Evolutionary conservation across 805 yeast species (phyloP).

Genomic region (Cephaloascus albidus): DNA sequence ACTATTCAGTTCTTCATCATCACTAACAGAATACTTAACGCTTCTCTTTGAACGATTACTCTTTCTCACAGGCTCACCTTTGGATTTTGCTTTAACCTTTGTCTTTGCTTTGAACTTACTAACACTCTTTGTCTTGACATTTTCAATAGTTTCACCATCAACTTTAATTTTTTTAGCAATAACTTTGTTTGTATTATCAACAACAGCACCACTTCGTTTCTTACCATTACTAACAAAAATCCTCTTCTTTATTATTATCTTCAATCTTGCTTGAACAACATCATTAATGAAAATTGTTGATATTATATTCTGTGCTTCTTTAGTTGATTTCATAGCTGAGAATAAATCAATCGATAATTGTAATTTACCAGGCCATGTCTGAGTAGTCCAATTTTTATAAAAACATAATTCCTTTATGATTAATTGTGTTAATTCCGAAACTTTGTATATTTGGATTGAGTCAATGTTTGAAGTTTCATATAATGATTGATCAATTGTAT

Average conservation of each 20-base stretch:
- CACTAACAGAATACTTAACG: conserved; percentile 22
- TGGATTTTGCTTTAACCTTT: conserved; percentile 16
- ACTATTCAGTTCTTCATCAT: conserved; percentile 4
- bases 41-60: conserved; percentile 25
- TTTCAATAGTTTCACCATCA: conserved; percentile 4
- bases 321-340: conserved; percentile 45
- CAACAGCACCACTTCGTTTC: conserved; percentile 3
- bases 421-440: conserved; percentile 69
- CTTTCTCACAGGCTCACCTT: conserved; percentile 27
- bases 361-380: conserved; percentile 77
- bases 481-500: conserved; percentile 22
- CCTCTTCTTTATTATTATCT: conserved; percentile 14
- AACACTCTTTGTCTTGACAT: conserved; percentile 4
- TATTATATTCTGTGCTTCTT: conserved; percentile 49
- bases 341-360: conserved; percentile 64
- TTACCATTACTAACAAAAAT: conserved; percentile 7
- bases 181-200: conserved; percentile 1
- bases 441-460: conserved; percentile 41
- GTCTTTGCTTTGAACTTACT: conserved; percentile 2
- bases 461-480: conserved; percentile 13
- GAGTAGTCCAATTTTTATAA: conserved; percentile 55
- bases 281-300: conserved; percentile 50
- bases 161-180: conserved; percentile 3
- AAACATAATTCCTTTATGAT: conserved; percentile 50
- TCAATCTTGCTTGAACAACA: conserved; percentile 25